These are phyloP conservation scores for Plasmodium vinckei DNA, from an alignment of 169 alveolate species.

Conservation along the genomic window DNA sequence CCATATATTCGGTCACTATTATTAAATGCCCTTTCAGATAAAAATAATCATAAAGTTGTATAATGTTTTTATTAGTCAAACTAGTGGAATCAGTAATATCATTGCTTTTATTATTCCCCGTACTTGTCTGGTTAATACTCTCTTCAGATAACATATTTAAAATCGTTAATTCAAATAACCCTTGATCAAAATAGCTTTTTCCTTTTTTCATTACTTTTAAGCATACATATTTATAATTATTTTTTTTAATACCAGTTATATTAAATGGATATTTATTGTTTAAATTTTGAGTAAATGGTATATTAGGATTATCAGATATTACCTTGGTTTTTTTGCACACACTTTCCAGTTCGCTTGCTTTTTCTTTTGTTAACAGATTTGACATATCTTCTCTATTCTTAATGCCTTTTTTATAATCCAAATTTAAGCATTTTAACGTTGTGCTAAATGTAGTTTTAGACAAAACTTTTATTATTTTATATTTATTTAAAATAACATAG, in stretches of 20 bases:
- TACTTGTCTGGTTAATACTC: conserved; percentile 79
- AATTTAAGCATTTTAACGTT: conserved; percentile 90
- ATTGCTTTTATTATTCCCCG: not conserved
- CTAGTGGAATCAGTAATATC: too few species aligned
- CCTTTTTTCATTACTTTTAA: conserved; percentile 95
- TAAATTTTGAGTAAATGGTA: not conserved
- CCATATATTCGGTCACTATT: conserved; percentile 94
- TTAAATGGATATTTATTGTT: not conserved
- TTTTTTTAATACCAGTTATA: not conserved
- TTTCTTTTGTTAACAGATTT: not conserved
- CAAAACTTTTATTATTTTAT: conserved; percentile 89
- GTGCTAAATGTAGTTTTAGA: conserved; percentile 92
- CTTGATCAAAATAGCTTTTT: conserved; percentile 93
- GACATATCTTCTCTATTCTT: not conserved
- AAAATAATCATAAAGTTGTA: conserved; percentile 90
- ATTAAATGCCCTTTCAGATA: conserved; percentile 95
- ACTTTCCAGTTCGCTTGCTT: not conserved
- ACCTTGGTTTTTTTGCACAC: not conserved
- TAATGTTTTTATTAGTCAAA: conserved; percentile 45
- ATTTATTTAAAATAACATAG: conserved; percentile 91
- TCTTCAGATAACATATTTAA: conserved; percentile 87
- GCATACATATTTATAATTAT: conserved; percentile 84
- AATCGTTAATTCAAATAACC: conserved; percentile 92
- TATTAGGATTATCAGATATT: not conserved
- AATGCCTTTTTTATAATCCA: conserved; percentile 73